phyloP scores from a whole-genome alignment of 768 basidiomycete genomes.

The Boletus coccyginus region DNA sequence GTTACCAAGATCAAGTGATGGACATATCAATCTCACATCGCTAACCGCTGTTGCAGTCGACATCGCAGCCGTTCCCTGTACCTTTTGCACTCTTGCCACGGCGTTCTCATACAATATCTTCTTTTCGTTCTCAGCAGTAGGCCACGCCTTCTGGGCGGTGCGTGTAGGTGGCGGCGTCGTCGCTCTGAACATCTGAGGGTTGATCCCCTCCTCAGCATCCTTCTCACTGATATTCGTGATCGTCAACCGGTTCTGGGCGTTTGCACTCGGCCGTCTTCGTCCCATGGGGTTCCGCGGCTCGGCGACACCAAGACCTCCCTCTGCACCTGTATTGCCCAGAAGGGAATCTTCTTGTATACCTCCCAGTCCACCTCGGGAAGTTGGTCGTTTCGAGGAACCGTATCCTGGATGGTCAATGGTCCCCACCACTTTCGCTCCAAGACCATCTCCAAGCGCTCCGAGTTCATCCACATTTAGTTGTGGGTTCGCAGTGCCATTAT shows the following conservation, averaged over 20 bases:
- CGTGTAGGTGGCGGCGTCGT: constrained; percentile 29
- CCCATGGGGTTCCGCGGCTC: constrained; percentile 14
- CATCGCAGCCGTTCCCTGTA: constrained; percentile 35
- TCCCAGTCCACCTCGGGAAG: constrained; percentile 16
- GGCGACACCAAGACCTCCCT: background rate
- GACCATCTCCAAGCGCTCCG: constrained; percentile 15
- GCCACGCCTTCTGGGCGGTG: constrained; percentile 19
- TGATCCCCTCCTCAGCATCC: constrained; percentile 36
- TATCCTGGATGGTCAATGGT: constrained; percentile 32
- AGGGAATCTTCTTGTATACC: constrained; percentile 24
- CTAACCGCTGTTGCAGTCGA: constrained; percentile 23
- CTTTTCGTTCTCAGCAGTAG: constrained; percentile 48
- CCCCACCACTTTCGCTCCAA: constrained; percentile 8
- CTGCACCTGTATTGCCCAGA: constrained; percentile 1
- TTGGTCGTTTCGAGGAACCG: constrained; percentile 13
- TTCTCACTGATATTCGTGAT: constrained; percentile 41
- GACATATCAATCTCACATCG: constrained; percentile 20
- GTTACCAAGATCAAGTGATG: background rate
- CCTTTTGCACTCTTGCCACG: constrained; percentile 36
- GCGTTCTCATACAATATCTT: constrained; percentile 37
- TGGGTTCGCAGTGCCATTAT: constrained; percentile 17
- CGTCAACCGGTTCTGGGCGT: constrained; percentile 36
- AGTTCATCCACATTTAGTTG: constrained; percentile 20
- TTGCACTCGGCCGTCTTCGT: constrained; percentile 34
- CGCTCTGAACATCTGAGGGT: constrained; percentile 19